These are phyloP conservation scores for Eucalyptus melliodora DNA, from an alignment of 345 rosid genomes.

Conservation along the genomic window DNA sequence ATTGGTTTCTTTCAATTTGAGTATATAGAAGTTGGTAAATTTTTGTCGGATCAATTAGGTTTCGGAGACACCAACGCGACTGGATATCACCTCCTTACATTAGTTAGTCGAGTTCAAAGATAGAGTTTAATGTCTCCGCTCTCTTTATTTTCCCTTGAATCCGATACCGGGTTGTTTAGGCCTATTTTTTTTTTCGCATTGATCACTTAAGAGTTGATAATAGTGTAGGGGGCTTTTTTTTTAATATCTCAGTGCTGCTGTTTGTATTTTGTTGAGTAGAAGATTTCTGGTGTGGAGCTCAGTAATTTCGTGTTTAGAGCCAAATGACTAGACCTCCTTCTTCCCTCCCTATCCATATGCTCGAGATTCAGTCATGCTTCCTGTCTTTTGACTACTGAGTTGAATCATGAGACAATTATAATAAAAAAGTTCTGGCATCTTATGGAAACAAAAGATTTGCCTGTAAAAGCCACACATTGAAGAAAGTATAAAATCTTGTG, in stretches of 20 bases:
- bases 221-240: background rate
- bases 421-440: background rate
- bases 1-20: background rate
- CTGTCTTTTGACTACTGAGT: background rate
- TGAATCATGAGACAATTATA: background rate
- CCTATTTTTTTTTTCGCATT: background rate
- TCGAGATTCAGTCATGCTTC: background rate
- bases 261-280: background rate
- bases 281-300: background rate
- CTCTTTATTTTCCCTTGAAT: background rate
- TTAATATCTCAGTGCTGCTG: background rate
- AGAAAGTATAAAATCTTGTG: background rate
- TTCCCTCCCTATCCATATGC: background rate
- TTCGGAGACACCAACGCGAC: background rate
- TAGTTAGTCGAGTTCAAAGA: background rate
- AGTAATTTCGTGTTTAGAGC: background rate
- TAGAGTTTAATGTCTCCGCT: background rate
- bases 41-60: background rate
- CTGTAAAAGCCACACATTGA: background rate
- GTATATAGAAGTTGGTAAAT: background rate
- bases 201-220: background rate
- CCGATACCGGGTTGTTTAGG: background rate
- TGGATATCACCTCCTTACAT: background rate
- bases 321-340: background rate
- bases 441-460: background rate